phyloP scores from a whole-genome alignment of 1,284 basidiomycete species.

The Cystobasidium slooffiae region DNA sequence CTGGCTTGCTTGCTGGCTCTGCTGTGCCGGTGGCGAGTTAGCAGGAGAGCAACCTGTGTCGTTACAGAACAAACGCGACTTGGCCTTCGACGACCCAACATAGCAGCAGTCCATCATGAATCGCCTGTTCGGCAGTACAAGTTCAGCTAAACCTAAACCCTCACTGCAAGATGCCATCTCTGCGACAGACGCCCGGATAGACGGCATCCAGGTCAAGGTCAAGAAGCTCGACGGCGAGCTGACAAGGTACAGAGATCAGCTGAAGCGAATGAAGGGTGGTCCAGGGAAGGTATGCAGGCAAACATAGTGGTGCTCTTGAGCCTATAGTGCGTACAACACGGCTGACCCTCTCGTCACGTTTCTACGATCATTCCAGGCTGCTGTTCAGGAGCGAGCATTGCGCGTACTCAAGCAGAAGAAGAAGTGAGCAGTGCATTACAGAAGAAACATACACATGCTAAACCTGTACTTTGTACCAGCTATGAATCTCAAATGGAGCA shows the following conservation, averaged over 20 bases:
- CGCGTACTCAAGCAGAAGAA: conserved; percentile 93
- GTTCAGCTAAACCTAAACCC: conserved; percentile 68
- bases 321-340: no score
- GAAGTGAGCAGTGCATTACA: conserved; percentile 61
- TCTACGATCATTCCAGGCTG: conserved; percentile 64
- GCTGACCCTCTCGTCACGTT: neutral
- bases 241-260: conserved; percentile 89
- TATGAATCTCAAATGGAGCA: conserved; percentile 92
- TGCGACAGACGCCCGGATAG: conserved; percentile 87
- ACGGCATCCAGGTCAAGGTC: conserved; percentile 85
- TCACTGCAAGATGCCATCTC: conserved; percentile 87
- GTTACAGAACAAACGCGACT: neutral
- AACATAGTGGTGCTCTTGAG: no score
- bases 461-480: conserved; percentile 33
- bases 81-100: neutral
- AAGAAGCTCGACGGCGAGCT: conserved; percentile 96
- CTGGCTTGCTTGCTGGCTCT: neutral
- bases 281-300: conserved; percentile 72
- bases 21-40: conserved; percentile 11
- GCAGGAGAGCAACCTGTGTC: conserved; percentile 1
- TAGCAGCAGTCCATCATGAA: conserved; percentile 54
- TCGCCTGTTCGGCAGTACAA: conserved; percentile 58
- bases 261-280: conserved; percentile 89
- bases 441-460: neutral
- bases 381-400: conserved; percentile 93